Conservation (phyloP, 202 grass and related monocot genomes). For the Brachypodium distachyon region DNA sequence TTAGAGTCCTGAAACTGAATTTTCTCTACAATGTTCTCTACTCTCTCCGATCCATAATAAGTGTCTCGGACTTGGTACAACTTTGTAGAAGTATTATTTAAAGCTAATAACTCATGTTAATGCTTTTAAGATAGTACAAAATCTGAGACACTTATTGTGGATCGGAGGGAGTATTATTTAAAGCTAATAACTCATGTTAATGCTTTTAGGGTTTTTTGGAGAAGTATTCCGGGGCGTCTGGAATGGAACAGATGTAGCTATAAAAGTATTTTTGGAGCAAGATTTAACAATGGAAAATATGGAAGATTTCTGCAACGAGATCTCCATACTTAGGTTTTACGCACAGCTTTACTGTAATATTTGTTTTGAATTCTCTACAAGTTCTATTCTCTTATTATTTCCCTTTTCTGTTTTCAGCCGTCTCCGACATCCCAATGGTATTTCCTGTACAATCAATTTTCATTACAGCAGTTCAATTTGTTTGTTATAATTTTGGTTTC, state of each 20-base stretch:
- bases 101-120: slow-evolving; percentile 5
- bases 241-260: slow-evolving; percentile 99
- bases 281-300: slow-evolving; percentile 97
- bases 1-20: not conserved
- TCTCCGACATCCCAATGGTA: slow-evolving; percentile 96
- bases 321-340: slow-evolving; percentile 86
- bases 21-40: not conserved
- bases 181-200: slow-evolving; percentile 5
- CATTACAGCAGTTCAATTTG: slow-evolving; percentile 1
- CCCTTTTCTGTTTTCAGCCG: slow-evolving; percentile 50
- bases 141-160: no score
- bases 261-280: slow-evolving; percentile 98
- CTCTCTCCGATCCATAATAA: no score
- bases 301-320: slow-evolving; percentile 99
- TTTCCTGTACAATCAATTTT: slow-evolving; percentile 24
- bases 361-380: not conserved
- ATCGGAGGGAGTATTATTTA: no score
- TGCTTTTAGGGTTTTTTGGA: slow-evolving; percentile 88
- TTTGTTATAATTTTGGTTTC: slow-evolving; percentile 11
- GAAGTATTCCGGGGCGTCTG: slow-evolving; percentile 92
- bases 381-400: slow-evolving; percentile 9
- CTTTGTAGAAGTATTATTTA: no score
- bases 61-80: no score
- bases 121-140: slow-evolving; percentile 75
- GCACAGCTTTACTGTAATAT: not conserved